Evolutionary conservation across 495 filamentous ascomycete genomes (phyloP).

Genomic region (Tuber magnatum): DNA sequence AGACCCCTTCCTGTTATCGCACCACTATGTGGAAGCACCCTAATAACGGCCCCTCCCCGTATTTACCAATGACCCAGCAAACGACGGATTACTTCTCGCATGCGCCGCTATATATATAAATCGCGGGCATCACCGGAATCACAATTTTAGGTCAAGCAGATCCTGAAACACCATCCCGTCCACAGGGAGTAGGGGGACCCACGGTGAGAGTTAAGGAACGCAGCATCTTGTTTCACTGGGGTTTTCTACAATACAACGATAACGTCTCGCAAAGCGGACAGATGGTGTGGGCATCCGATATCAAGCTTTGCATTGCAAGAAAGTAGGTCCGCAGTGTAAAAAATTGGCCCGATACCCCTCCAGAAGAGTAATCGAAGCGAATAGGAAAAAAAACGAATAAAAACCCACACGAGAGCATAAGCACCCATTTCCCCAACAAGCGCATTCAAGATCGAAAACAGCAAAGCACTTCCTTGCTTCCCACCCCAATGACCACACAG

Average conservation of each 20-base stretch:
- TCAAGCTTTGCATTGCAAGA: not conserved
- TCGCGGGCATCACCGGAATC: not conserved
- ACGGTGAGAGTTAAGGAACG: not conserved
- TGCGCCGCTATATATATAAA: not conserved
- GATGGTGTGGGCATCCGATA: not conserved
- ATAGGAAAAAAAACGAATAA: not conserved
- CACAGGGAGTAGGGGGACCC: not conserved
- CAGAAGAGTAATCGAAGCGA: not conserved
- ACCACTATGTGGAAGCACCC: not conserved
- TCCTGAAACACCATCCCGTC: not conserved
- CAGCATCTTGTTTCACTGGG: not conserved
- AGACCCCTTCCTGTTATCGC: not conserved
- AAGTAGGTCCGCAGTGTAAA: too few relatives aligned
- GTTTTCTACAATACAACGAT: not conserved
- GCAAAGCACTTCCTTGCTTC: too few relatives aligned
- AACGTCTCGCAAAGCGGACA: not conserved
- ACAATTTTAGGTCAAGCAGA: not conserved
- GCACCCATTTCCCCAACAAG: too few relatives aligned
- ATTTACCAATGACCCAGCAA: not conserved
- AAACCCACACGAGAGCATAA: too few relatives aligned
- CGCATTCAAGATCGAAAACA: too few relatives aligned
- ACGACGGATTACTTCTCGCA: too few relatives aligned
- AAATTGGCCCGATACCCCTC: not conserved
- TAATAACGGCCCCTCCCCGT: not conserved
- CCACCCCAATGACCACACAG: too few relatives aligned